These are phyloP conservation scores for Craterostigma plantagineum DNA, from an alignment of 257 asterid species.

Conservation along the genomic window DNA sequence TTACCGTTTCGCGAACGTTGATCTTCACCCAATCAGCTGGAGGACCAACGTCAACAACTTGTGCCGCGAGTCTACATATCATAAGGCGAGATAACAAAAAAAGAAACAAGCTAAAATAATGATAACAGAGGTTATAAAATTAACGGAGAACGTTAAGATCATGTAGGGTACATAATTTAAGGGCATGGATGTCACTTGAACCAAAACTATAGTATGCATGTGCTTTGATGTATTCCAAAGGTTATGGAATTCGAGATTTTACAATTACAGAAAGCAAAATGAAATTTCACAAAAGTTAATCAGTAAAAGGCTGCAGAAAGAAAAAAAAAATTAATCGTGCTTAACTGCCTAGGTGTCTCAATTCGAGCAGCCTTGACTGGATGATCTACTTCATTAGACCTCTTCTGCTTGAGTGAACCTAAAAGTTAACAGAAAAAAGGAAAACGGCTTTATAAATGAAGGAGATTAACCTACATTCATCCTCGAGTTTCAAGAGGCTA, in stretches of 20 bases:
- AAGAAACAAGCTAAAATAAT: too few species aligned
- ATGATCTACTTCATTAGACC: constrained; percentile 59
- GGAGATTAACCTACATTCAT: too few species aligned
- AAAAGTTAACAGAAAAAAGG: background rate
- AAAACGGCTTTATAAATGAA: too few species aligned
- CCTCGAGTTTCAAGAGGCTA: constrained; percentile 1
- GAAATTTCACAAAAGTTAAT: too few species aligned
- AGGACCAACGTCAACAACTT: background rate
- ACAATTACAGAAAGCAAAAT: too few species aligned
- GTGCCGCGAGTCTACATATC: constrained; percentile 1
- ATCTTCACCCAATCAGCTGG: constrained; percentile 7
- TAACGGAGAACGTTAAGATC: too few species aligned
- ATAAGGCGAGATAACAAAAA: background rate
- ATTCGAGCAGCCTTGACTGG: constrained; percentile 55
- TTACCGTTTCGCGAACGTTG: constrained; percentile 4
- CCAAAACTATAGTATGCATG: too few species aligned
- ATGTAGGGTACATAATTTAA: too few species aligned
- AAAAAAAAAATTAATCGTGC: constrained; percentile 10
- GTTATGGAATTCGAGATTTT: too few species aligned
- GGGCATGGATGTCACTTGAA: too few species aligned
- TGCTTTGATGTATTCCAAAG: too few species aligned
- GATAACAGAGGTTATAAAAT: too few species aligned
- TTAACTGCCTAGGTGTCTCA: constrained; percentile 71
- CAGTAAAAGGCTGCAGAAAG: background rate
- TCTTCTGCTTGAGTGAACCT: constrained; percentile 88